Evolutionary conservation across 805 yeast genomes (phyloP).

Genomic region (Candida pseudofarinosa): DNA sequence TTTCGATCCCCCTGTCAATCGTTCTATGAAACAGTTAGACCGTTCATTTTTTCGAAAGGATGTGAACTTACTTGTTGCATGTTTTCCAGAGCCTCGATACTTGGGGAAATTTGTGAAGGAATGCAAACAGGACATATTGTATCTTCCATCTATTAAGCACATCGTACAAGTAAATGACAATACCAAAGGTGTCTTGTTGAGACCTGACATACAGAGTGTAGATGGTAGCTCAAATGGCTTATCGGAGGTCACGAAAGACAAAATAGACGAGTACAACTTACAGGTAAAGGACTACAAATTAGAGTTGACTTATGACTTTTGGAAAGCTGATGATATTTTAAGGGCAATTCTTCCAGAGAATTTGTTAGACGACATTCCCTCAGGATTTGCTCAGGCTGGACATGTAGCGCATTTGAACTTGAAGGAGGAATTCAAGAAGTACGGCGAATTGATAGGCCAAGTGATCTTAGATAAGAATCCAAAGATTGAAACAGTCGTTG

Average conservation of each 20-base stretch:
- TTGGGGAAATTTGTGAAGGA: conserved; percentile 60
- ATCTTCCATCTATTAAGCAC: conserved; percentile 66
- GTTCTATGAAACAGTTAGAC: conserved; percentile 65
- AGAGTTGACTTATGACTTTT: conserved; percentile 64
- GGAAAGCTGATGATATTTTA: conserved; percentile 88
- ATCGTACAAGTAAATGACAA: conserved; percentile 42
- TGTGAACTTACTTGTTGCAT: conserved; percentile 63
- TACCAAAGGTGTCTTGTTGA: conserved; percentile 56
- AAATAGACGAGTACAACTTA: conserved; percentile 46
- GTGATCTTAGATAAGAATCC: conserved; percentile 86
- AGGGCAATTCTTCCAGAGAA: conserved; percentile 72
- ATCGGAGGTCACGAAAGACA: conserved; percentile 38
- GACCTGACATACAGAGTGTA: conserved; percentile 43
- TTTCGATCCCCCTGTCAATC: conserved; percentile 63
- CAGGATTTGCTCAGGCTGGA: conserved; percentile 91
- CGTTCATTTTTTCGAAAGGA: conserved; percentile 54
- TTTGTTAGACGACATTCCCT: conserved; percentile 68
- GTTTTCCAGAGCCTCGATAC: conserved; percentile 60
- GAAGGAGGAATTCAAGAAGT: conserved; percentile 80
- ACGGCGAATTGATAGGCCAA: conserved; percentile 77
- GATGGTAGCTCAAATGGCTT: conserved; percentile 36
- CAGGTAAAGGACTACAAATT: conserved; percentile 51
- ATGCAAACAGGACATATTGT: conserved; percentile 58
- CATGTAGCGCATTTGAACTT: conserved; percentile 92
- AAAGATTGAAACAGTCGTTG: conserved; percentile 81